Percentiles rank a stretch among this genome's conserved stretches.
Evolutionary conservation across 371 early-diverging fungal genomes (phyloP).

Genomic region (Mortierella sp.): DNA sequence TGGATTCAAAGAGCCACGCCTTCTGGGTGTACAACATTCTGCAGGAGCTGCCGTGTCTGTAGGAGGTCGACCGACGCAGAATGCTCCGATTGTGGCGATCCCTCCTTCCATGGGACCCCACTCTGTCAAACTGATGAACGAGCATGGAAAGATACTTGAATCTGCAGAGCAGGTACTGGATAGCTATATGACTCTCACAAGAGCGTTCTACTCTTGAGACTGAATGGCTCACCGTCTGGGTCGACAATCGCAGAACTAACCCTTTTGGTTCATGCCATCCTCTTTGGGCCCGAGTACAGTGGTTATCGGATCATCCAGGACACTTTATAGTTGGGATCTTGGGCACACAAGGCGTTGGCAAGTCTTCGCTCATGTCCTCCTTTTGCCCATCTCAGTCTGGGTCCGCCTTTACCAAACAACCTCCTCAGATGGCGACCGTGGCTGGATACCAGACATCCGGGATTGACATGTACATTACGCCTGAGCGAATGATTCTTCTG

Average conservation of each 20-base stretch:
- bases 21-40: slow-evolving; percentile 23
- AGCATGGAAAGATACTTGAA: slow-evolving; percentile 33
- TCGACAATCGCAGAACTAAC: no score
- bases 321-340: slow-evolving; percentile 81
- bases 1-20: slow-evolving; percentile 24
- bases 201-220: no score
- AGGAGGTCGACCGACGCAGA: slow-evolving; percentile 30
- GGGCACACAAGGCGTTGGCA: slow-evolving; percentile 78
- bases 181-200: no score
- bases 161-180: slow-evolving; percentile 44
- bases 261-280: no score
- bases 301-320: slow-evolving; percentile 76
- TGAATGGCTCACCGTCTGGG: no score
- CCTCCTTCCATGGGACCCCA: slow-evolving; percentile 35
- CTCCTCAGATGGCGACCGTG: slow-evolving; percentile 53
- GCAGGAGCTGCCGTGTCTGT: slow-evolving; percentile 28
- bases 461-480: slow-evolving; percentile 77
- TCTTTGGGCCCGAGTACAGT: no score
- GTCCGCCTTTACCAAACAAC: slow-evolving; percentile 58
- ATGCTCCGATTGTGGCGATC: slow-evolving; percentile 15
- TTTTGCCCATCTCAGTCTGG: slow-evolving; percentile 57
- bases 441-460: slow-evolving; percentile 70
- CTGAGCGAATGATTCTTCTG: slow-evolving; percentile 74
- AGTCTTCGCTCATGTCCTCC: slow-evolving; percentile 73
- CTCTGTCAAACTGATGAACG: slow-evolving; percentile 44